Evolutionary conservation across 352 stramenopile genomes (phyloP).

Genomic region (Phytopythium oedochilum): DNA sequence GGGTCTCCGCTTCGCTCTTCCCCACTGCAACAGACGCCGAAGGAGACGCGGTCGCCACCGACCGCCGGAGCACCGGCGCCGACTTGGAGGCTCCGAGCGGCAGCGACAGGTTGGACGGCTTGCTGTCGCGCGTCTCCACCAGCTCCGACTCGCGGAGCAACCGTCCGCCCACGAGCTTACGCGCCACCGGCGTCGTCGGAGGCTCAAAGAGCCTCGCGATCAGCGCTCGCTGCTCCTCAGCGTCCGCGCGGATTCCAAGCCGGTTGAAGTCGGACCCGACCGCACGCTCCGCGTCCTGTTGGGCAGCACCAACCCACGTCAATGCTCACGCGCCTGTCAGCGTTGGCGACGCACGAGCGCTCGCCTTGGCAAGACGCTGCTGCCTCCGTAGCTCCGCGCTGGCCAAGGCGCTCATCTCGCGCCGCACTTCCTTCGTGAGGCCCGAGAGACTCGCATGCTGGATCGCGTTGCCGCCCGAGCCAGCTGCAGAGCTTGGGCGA

Average conservation of each 20-base stretch:
- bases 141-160: constrained; percentile 17
- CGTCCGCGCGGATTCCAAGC: not conserved
- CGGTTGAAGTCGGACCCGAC: constrained; percentile 11
- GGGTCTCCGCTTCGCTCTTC: not conserved
- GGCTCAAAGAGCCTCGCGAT: constrained; percentile 14
- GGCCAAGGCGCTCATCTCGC: constrained; percentile 42
- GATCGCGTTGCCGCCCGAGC: not conserved
- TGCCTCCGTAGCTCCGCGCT: constrained; percentile 10
- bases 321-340: too few relatives aligned
- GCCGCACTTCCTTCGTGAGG: constrained; percentile 21
- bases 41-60: not conserved
- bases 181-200: constrained; percentile 28
- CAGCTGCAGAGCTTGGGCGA: constrained; percentile 9
- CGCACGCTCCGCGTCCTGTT: constrained; percentile 9
- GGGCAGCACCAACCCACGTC: too few relatives aligned
- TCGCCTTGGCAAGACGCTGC: constrained; percentile 10
- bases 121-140: not conserved
- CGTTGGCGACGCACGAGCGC: not conserved
- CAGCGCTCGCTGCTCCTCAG: not conserved
- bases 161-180: constrained; percentile 35
- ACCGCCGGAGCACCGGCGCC: not conserved
- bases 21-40: too few relatives aligned
- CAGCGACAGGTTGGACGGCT: not conserved
- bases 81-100: not conserved
- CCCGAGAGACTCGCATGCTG: not conserved